phyloP scores from a whole-genome alignment of 805 yeast genomes.

The Scheffersomyces amazonensis region DNA sequence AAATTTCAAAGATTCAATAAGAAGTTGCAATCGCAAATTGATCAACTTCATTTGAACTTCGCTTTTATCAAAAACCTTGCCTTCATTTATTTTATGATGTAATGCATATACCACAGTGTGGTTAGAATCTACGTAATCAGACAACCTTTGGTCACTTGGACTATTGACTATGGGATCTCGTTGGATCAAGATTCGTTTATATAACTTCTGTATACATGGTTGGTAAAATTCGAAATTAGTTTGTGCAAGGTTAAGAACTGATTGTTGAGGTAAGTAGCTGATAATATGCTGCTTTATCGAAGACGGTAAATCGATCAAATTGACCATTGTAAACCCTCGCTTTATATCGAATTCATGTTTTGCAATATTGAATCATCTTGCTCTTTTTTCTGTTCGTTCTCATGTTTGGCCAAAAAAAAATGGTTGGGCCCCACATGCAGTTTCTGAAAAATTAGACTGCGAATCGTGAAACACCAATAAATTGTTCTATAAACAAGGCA shows the following conservation, averaged over 20 bases:
- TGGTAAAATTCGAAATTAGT: slow-evolving; percentile 34
- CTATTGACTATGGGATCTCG: slow-evolving; percentile 5
- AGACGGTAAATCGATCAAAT: slow-evolving; percentile 10
- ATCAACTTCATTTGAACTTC: slow-evolving; percentile 23
- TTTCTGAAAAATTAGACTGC: too few relatives aligned
- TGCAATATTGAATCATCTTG: too few relatives aligned
- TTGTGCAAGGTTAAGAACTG: slow-evolving; percentile 26
- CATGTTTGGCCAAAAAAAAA: too few relatives aligned
- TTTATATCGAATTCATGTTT: too few relatives aligned
- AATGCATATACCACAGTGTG: slow-evolving; percentile 26
- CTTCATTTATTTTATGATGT: slow-evolving; percentile 1
- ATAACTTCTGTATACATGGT: slow-evolving; percentile 28
- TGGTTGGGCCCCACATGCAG: too few relatives aligned
- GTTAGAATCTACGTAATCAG: slow-evolving; percentile 19
- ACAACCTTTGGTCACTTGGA: slow-evolving; percentile 6
- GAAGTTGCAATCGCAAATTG: slow-evolving; percentile 22
- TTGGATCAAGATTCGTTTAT: slow-evolving; percentile 17
- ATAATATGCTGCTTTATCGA: slow-evolving; percentile 8
- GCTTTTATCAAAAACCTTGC: slow-evolving; percentile 8
- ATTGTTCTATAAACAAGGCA: too few relatives aligned
- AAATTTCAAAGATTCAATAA: slow-evolving; percentile 21
- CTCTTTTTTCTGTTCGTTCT: too few relatives aligned
- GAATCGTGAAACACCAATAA: too few relatives aligned
- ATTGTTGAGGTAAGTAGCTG: slow-evolving; percentile 27
- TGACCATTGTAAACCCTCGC: too few relatives aligned